These are phyloP conservation scores for Platismatia glauca DNA, from an alignment of 495 filamentous ascomycete species.

Conservation along the genomic window DNA sequence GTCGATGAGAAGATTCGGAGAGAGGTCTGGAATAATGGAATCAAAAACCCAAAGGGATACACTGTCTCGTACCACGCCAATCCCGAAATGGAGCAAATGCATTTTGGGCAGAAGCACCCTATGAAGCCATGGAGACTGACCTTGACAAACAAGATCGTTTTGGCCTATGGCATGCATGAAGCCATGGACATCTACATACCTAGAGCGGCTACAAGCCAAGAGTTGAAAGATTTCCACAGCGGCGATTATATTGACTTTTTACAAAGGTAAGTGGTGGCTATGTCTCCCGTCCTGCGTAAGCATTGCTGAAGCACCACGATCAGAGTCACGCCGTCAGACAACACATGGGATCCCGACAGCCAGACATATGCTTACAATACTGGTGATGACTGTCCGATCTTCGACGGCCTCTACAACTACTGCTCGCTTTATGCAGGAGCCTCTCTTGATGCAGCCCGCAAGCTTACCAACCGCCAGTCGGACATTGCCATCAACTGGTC, in stretches of 20 bases:
- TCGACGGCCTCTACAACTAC: constrained; percentile 91
- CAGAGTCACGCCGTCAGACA: constrained; percentile 38
- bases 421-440: constrained; percentile 88
- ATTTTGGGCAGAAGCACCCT: constrained; percentile 89
- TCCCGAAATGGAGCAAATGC: constrained; percentile 87
- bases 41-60: constrained; percentile 70
- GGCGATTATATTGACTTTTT: constrained; percentile 87
- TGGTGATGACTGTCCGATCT: constrained; percentile 91
- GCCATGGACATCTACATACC: constrained; percentile 90
- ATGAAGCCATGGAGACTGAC: constrained; percentile 99
- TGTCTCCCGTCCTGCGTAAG: constrained; percentile 6
- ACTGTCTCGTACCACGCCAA: constrained; percentile 98
- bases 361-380: constrained; percentile 57
- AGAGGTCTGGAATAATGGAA: constrained; percentile 62
- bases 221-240: constrained; percentile 79
- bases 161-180: constrained; percentile 88
- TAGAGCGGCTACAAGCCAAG: constrained; percentile 73
- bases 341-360: constrained; percentile 13
- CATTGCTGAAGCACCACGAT: constrained; percentile 33
- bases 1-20: constrained; percentile 56
- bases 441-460: constrained; percentile 83
- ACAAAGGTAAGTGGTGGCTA: constrained; percentile 39
- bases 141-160: constrained; percentile 85
- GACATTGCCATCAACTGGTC: constrained; percentile 99
- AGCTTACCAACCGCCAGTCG: constrained; percentile 73